Evolutionary conservation across 352 stramenopile species (phyloP), one percentile per base, ranked within the genome.

Genomic region (Phytophthora rubi): DNA sequence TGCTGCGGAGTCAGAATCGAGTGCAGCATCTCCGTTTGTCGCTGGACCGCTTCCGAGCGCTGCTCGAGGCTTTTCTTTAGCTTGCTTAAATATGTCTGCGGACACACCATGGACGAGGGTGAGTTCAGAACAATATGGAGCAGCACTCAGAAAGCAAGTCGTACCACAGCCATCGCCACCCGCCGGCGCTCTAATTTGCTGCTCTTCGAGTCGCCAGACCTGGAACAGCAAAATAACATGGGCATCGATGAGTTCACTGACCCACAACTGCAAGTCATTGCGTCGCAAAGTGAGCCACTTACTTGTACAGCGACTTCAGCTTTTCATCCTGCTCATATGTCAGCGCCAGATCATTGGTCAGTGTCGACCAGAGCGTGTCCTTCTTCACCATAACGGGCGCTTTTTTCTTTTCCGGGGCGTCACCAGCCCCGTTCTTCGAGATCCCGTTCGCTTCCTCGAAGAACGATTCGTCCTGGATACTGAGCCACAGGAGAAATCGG

Each of bases 271-370:
- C 13, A 49, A 7, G 3, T 26, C 12, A n/a, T 47, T 39, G 7
- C 8, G 30, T 21, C 28, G 30, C 5, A 30, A 6, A 28, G 10
- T 6, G 10, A 8, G 13, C 7, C 37, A 75, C 83, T 53, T 77
- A 93, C 88, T 94, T 96, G 77, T 96, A 96, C 6, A 95, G 62
- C 4, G 83, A 83, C 71, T 94, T 94, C 59, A 97, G 83, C 62
- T 97, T 97, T 67, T 97, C 89, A 58, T 97, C 89, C 68, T 97
- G 89, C 39, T 97, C 89, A 65, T 97, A 97, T 3, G 89, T 97
- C 23, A 97, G 77, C 16, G 85, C 83, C 10, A 97, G 74, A 49
- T 95, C 89, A 39, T 53, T 73, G 6, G 89, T 93, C 37, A 97
- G 59, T 7, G 88, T 91, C 30, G 86, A 80, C 89, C 89, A 97